phyloP scores from a whole-genome alignment of 306 rosid species.

The Inga leiocalycina region DNA sequence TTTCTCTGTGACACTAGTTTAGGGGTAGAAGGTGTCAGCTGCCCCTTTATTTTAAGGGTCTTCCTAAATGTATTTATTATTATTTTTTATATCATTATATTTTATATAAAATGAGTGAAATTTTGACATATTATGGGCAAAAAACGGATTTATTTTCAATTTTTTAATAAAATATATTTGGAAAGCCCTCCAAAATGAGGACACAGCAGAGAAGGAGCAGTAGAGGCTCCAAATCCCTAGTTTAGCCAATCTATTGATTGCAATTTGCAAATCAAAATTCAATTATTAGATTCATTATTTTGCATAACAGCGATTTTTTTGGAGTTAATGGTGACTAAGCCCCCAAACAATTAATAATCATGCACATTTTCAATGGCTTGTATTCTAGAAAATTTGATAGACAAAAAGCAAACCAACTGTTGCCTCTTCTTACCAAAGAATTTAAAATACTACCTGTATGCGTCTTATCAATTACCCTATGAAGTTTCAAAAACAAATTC shows the following conservation, averaged over 20 bases:
- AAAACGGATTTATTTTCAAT: too few relatives aligned
- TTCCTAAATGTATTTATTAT: too few relatives aligned
- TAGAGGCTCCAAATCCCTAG: too few relatives aligned
- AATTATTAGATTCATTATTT: background rate
- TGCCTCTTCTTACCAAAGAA: background rate
- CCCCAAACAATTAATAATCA: background rate
- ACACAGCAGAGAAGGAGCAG: too few relatives aligned
- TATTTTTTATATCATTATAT: too few relatives aligned
- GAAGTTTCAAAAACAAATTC: background rate
- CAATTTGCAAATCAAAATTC: background rate
- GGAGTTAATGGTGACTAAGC: background rate
- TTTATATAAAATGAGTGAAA: too few relatives aligned
- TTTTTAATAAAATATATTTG: too few relatives aligned
- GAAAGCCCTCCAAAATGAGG: too few relatives aligned
- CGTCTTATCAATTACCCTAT: background rate
- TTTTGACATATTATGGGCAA: too few relatives aligned
- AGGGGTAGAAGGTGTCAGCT: too few relatives aligned
- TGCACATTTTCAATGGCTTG: background rate
- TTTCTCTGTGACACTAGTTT: background rate
- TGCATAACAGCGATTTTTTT: background rate
- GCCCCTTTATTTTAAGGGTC: too few relatives aligned
- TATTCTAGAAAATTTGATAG: background rate
- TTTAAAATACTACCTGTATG: background rate
- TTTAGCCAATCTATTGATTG: background rate
- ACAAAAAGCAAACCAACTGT: background rate